Evolutionary conservation across 768 basidiomycete species (phyloP), one percentile per base, ranked within the genome.

Genomic region (Tulasnella sp.): DNA sequence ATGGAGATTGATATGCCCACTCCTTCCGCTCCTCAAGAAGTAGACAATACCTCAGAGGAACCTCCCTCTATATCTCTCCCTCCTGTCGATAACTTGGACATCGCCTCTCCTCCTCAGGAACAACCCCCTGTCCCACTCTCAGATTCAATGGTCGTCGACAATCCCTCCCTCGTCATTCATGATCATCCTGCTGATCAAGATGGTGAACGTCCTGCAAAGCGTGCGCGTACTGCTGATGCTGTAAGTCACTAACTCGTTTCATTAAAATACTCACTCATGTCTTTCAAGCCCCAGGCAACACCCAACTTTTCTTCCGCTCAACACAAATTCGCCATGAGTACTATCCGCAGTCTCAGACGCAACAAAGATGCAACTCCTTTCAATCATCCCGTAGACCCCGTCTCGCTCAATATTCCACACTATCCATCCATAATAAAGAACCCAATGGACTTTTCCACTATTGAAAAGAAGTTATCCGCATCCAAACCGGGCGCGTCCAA

Each of bases 401-500:
- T 91, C 58, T 82, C 78, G 20, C 62, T 70, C 48, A 63, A 62
- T 54, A 69, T 73, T 55, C 93, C 90, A 7, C 89, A 93, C 63
- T 99, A 99, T 60, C 76, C 76, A 31, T 72, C 72, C 39, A 78
- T 98, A 62, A 77, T 99, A 67, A 86, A 81, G 61, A 76, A 73
- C 24, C 95, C 95, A 0, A 96, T 96, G 88, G 95, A 98, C 63
- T 74, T 99, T 40, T 74, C 79, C 3, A 95, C 93, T 37, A 77
- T 96, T 53, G 93, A 98, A 67, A 77, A 77, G 60, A 95, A 96
- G 67, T 72, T 98, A 37, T 47, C 58, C 29, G 77, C 83, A 1
- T 87, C 87, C 12, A 92, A 88, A 60, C 41, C 41, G 27, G 49
- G 49, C 12, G 37, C n/a, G n/a, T n/a, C n/a, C 37, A 9, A 40